Base-by-base conservation (phyloP, 345 rosid genomes). In the Sapria himalayana region DNA sequence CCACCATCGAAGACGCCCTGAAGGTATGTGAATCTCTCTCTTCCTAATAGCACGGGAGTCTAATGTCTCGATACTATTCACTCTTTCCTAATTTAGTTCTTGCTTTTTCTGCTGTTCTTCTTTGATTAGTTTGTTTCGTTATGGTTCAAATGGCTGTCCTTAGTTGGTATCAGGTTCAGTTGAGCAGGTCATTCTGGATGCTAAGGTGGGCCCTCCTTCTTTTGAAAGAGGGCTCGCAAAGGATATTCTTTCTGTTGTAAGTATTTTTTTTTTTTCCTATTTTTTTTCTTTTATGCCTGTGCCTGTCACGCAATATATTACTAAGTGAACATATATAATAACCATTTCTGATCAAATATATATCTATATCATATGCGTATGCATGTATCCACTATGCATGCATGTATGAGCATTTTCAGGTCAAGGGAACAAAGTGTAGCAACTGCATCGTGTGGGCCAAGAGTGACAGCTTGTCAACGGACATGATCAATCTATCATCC, bases 371-470 rank as follows among this genome's bases (percentile, higher is more conserved):
- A n/a, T n/a, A n/a, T n/a, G n/a, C n/a, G n/a, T n/a, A n/a, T n/a
- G n/a, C n/a, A n/a, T n/a, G n/a, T n/a, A n/a, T n/a, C n/a, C n/a
- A n/a, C n/a, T n/a, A n/a, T n/a, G n/a, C n/a, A n/a, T n/a, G n/a
- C n/a, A n/a, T n/a, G n/a, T n/a, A n/a, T n/a, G n/a, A 34, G 41
- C 27, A 1, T 39, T 71, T 57, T 58, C 77, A 89, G 98, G 69
- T 82, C 31, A 59, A 55, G 54, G 65, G 41, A 63, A 45, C 41
- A 15, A 45, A 32, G 43, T 82, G 98, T 57, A 61, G 54, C 53
- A 82, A 70, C 27, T 89, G 98, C 58, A 37, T 89, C 18, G 50
- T 82, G 47, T 82, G 95, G 98, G 86, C 91, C 9, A 89, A 89
- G 71, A 79, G 85, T 5, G 98, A 89, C 53, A 67, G 23, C 55